Evolutionary conservation across 1,139 yeast genomes (phyloP).

Genomic region (Scheffersomyces cryptocercus): DNA sequence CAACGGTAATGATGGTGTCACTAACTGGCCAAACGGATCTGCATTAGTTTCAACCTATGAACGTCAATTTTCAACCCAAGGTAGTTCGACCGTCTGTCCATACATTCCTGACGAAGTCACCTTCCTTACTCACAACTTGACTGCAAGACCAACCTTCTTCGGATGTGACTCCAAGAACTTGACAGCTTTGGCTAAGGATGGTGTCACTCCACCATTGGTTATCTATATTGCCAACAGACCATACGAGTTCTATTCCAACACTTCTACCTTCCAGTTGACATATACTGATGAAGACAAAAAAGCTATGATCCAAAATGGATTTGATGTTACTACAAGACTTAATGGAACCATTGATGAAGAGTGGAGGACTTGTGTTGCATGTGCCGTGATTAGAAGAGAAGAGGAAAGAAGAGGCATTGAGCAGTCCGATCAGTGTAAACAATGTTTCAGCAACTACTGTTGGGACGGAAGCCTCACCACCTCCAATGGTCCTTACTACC

Average conservation of each 20-base stretch:
- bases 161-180: conserved; percentile 79
- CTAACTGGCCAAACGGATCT: conserved; percentile 44
- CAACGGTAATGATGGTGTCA: conserved; percentile 39
- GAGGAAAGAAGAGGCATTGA: conserved; percentile 68
- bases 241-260: conserved; percentile 65
- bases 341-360: conserved; percentile 72
- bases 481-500: conserved; percentile 11
- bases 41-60: conserved; percentile 52
- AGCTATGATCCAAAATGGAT: conserved; percentile 74
- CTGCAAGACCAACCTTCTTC: conserved; percentile 74
- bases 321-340: conserved; percentile 70
- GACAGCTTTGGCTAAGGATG: conserved; percentile 39
- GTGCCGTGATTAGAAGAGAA: conserved; percentile 84
- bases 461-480: conserved; percentile 62
- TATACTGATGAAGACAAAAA: conserved; percentile 61
- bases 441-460: conserved; percentile 75
- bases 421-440: conserved; percentile 69
- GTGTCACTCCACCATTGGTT: conserved; percentile 63
- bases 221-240: conserved; percentile 82
- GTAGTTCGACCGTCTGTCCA: conserved; percentile 72
- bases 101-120: conserved; percentile 78
- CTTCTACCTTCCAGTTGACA: conserved; percentile 68
- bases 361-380: conserved; percentile 81
- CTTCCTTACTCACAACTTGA: conserved; percentile 53
- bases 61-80: conserved; percentile 67